Percentiles rank a stretch among this genome's conserved stretches.
phyloP scores from a whole-genome alignment of 306 rosid genomes.

The Vigna nakashimae region DNA sequence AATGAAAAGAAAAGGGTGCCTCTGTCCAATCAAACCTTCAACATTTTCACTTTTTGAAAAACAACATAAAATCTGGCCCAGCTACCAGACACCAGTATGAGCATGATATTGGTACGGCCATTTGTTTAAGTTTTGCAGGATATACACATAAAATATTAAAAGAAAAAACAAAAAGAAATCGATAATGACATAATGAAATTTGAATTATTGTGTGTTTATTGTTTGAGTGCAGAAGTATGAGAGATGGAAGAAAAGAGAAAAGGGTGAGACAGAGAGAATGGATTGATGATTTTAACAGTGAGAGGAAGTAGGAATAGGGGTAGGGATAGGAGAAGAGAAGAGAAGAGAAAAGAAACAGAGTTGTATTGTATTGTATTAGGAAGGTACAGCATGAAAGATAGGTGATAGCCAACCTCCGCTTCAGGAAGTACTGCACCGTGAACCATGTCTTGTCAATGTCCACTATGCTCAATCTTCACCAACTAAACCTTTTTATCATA shows the following conservation, averaged over 20 bases:
- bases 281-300: background rate
- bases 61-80: background rate
- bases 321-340: too few relatives aligned
- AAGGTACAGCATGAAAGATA: conserved; percentile 27
- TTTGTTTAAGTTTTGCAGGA: background rate
- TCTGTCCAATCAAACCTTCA: too few relatives aligned
- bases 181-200: background rate
- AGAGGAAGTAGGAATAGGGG: background rate
- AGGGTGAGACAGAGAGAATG: conserved; percentile 6
- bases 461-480: background rate
- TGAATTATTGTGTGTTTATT: background rate
- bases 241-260: background rate
- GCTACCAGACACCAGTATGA: background rate
- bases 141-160: background rate
- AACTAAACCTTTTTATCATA: background rate
- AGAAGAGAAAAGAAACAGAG: too few relatives aligned
- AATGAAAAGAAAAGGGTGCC: background rate
- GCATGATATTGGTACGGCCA: background rate
- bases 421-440: conserved; percentile 5
- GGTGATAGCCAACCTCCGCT: background rate
- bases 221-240: too few relatives aligned
- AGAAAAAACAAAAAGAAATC: background rate
- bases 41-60: background rate
- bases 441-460: conserved; percentile 34
- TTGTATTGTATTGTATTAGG: background rate